A percentile compares a stretch with the other conserved stretches of the same genome.
These are phyloP conservation scores for Metarhizium anisopliae DNA, from an alignment of 2,329 filamentous ascomycete species.

Conservation along the genomic window DNA sequence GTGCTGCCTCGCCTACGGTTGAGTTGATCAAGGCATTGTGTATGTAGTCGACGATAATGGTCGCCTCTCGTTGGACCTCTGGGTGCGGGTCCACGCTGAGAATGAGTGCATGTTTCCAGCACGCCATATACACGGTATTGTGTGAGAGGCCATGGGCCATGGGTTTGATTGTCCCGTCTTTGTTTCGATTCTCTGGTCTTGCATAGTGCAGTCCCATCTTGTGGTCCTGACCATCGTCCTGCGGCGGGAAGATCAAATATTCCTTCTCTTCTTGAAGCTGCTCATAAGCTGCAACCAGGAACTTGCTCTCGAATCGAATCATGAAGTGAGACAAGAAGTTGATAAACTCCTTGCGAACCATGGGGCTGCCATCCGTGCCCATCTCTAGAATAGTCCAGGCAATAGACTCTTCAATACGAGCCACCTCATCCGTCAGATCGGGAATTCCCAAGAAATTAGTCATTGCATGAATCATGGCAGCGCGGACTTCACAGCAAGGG, in stretches of 20 bases:
- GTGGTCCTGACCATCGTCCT: slow-evolving; percentile 46
- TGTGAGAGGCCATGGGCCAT: slow-evolving; percentile 57
- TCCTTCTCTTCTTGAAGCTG: slow-evolving; percentile 79
- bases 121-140: slow-evolving; percentile 84
- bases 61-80: slow-evolving; percentile 80
- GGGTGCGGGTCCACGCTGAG: slow-evolving; percentile 91
- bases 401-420: slow-evolving; percentile 81
- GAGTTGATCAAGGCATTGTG: slow-evolving; percentile 72
- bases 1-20: slow-evolving; percentile 60
- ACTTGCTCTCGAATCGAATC: slow-evolving; percentile 82
- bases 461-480: slow-evolving; percentile 87
- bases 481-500: slow-evolving; percentile 82
- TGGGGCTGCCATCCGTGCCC: slow-evolving; percentile 85
- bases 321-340: slow-evolving; percentile 93
- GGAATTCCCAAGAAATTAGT: slow-evolving; percentile 92
- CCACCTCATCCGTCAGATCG: slow-evolving; percentile 83
- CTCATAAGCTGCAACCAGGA: slow-evolving; percentile 85
- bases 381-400: slow-evolving; percentile 84
- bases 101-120: slow-evolving; percentile 89
- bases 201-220: slow-evolving; percentile 57
- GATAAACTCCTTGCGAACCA: slow-evolving; percentile 87
- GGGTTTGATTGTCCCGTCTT: slow-evolving; percentile 49
- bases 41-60: slow-evolving; percentile 77
- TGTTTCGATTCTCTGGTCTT: slow-evolving; percentile 43
- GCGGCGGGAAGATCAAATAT: slow-evolving; percentile 47